Base-by-base conservation (phyloP, 129 eudicot species). In the Saussurea involucrata region DNA sequence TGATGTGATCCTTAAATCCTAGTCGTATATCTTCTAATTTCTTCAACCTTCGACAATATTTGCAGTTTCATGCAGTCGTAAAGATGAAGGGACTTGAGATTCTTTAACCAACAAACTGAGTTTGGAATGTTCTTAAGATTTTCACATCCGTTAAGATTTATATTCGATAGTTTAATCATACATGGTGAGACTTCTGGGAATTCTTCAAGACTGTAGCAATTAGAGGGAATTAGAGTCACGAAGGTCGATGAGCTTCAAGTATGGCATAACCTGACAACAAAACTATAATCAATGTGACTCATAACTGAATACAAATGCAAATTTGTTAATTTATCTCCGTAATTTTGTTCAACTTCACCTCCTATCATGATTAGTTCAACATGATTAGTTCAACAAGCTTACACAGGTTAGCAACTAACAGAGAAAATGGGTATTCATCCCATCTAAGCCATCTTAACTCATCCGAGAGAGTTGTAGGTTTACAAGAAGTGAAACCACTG, bases 131-230 rank as follows among this genome's bases (percentile, higher is more conserved):
- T 53, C 21, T 53, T 53, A 8, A 53, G 3, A 53, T 53, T 53
- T 53, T 53, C 61, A 53, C 61, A 53, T 53, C 61, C 61, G 6
- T 53, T 6, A 2, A 53, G 61, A 53, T 53, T 53, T n/a, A 53
- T 53, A 53, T n/a, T 17, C 2, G 24, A 53, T n/a, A 53, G 61
- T 53, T 53, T 53, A 53, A 53, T 22, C 61, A 53, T 53, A 53
- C 61, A 67, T 67, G 49, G 71, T 7, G 71, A 67, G 71, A 67
- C 71, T 67, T 67, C 49, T 8, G 71, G 71, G 49, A 67, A n/a
- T n/a, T 34, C 34, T 67, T 67, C 71, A 67, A 70, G 74, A 37
- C 74, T 44, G 9, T 10, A 5, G 20, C 63, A 70, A 13, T 46
- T 4, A 5, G 74, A 37, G 22, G 42, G 74, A 70, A 24, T 70